These are phyloP conservation scores for Vaccinium corymbosum DNA, from an alignment of 148 eudicot species.

Conservation along the genomic window DNA sequence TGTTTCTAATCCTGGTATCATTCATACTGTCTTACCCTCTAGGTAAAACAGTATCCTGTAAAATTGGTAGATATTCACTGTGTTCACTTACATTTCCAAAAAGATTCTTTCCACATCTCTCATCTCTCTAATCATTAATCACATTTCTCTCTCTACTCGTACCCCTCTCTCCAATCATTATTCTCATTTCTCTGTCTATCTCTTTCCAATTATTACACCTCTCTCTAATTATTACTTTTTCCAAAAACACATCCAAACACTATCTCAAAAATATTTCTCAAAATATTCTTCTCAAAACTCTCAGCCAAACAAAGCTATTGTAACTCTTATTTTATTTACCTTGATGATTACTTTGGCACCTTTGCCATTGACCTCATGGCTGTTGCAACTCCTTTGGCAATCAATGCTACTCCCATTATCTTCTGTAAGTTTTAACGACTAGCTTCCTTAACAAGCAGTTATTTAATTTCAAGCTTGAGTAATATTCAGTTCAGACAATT, in stretches of 20 bases:
- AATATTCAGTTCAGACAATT: neutral
- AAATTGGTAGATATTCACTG: neutral
- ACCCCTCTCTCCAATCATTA: too few relatives aligned
- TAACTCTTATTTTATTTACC: neutral
- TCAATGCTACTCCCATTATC: neutral
- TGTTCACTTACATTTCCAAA: too few relatives aligned
- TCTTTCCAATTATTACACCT: too few relatives aligned
- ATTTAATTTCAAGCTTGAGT: neutral
- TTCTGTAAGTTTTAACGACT: neutral
- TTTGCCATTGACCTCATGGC: neutral
- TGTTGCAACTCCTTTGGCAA: neutral
- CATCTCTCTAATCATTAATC: too few relatives aligned
- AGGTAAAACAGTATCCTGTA: neutral
- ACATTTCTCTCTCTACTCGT: too few relatives aligned
- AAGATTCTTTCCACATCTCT: too few relatives aligned
- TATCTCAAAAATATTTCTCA: too few relatives aligned
- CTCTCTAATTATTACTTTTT: too few relatives aligned
- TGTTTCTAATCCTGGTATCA: neutral
- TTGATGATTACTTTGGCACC: neutral
- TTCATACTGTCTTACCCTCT: neutral
- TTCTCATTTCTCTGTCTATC: too few relatives aligned
- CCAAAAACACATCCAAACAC: too few relatives aligned
- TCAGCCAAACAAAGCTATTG: too few relatives aligned
- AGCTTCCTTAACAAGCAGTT: neutral
- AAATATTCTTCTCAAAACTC: too few relatives aligned